Evolutionary conservation across 2,329 filamentous ascomycete genomes (phyloP).

Genomic region (Venturia aucupariae): DNA sequence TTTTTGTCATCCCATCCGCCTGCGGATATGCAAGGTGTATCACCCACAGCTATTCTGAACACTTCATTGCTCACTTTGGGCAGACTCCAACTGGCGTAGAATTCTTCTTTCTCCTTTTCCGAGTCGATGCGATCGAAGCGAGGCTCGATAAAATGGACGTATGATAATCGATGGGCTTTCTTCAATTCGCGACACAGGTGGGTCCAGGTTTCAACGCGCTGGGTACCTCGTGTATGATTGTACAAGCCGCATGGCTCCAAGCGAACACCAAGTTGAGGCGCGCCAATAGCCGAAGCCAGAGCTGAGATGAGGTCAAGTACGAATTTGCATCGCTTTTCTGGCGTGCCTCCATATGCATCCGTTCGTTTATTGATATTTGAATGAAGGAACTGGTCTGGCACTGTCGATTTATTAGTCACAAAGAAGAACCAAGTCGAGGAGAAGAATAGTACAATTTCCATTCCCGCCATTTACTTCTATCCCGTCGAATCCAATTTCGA

Average conservation of each 20-base stretch:
- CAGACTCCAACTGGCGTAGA: conserved; percentile 3
- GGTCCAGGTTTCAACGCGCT: conserved; percentile 54
- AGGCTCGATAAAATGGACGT: conserved; percentile 53
- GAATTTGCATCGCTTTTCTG: conserved; percentile 43
- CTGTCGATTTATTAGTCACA: background rate
- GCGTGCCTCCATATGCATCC: conserved; percentile 38
- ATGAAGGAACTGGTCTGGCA: conserved; percentile 51
- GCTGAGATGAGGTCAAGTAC: conserved; percentile 45
- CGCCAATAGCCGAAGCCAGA: conserved; percentile 42
- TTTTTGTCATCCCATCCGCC: conserved; percentile 16
- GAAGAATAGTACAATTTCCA: conserved; percentile 43
- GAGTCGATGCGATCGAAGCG: conserved; percentile 37
- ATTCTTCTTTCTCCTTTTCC: conserved; percentile 29
- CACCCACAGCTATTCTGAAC: conserved; percentile 16
- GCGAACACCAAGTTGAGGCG: conserved; percentile 46
- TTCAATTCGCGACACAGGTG: conserved; percentile 42
- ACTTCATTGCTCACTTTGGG: background rate
- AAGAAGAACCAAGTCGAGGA: background rate
- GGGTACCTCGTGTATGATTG: conserved; percentile 57
- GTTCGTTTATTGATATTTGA: conserved; percentile 45
- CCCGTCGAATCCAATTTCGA: conserved; percentile 49
- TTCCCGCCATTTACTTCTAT: conserved; percentile 43
- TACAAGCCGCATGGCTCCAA: conserved; percentile 45
- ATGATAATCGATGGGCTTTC: conserved; percentile 48
- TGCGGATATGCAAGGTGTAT: conserved; percentile 17